A percentile compares a stretch with the other conserved stretches of the same genome.
Evolutionary conservation across 2,329 filamentous ascomycete species (phyloP).

Genomic region (Sporothrix inflata): DNA sequence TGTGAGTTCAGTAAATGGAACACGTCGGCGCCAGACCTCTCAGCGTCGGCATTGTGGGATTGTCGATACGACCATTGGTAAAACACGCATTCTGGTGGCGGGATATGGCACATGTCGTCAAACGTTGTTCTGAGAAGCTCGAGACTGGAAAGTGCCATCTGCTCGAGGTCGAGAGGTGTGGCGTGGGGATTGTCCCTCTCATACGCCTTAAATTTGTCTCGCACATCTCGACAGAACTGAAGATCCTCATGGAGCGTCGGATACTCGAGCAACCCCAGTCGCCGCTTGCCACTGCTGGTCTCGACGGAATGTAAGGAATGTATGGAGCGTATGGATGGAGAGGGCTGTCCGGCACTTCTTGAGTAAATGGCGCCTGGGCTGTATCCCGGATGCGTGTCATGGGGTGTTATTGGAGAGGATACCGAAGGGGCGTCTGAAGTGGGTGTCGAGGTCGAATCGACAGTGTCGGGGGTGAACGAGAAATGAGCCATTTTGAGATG

Average conservation of each 20-base stretch:
- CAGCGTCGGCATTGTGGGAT: conserved; percentile 1
- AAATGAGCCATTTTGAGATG: not conserved
- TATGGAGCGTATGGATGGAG: not conserved
- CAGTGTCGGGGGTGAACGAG: not conserved
- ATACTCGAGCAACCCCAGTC: not conserved
- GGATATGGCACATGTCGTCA: conserved; percentile 15
- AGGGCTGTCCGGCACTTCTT: not conserved
- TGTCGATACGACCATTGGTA: conserved; percentile 8
- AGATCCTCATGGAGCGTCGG: conserved; percentile 1
- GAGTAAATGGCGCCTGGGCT: not conserved
- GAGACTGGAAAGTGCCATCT: not conserved
- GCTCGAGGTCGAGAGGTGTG: not conserved
- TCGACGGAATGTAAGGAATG: not conserved
- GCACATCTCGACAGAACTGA: not conserved
- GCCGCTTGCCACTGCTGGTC: not conserved
- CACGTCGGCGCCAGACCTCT: conserved; percentile 7
- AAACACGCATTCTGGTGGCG: conserved; percentile 14
- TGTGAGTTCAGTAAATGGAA: conserved; percentile 14
- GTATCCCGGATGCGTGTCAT: not conserved
- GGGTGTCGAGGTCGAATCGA: conserved; percentile 1
- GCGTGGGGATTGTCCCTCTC: not conserved
- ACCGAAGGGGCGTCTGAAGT: not conserved
- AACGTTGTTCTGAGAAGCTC: not conserved
- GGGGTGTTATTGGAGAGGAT: not conserved
- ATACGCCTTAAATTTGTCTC: not conserved